These are phyloP conservation scores for Diddensiella santjacobensis DNA, from an alignment of 805 yeast species.

Conservation along the genomic window DNA sequence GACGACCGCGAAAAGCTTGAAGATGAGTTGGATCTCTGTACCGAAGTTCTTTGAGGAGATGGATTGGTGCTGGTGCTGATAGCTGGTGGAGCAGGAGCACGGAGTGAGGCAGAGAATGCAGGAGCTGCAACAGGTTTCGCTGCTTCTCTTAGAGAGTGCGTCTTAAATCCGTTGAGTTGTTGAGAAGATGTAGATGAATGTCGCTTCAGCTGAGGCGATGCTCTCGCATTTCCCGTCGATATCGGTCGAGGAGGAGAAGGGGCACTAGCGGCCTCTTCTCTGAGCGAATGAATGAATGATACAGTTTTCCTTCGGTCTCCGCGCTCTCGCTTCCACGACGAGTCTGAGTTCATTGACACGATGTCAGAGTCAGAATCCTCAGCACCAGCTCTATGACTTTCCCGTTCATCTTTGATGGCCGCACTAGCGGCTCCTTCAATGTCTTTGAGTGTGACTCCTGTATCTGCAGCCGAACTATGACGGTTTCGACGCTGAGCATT, in stretches of 20 bases:
- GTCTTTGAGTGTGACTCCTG: neutral
- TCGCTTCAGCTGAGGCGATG: neutral
- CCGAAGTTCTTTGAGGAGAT: neutral
- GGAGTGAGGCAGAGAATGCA: no score
- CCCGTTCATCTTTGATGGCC: neutral
- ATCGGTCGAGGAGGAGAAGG: neutral
- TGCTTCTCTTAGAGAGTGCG: slow-evolving; percentile 10
- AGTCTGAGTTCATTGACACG: slow-evolving; percentile 24
- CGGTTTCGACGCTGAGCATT: neutral
- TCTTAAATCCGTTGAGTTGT: slow-evolving; percentile 10
- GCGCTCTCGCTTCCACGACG: slow-evolving; percentile 25
- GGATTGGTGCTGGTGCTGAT: slow-evolving; percentile 1
- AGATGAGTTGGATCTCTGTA: slow-evolving; percentile 7
- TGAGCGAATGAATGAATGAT: neutral
- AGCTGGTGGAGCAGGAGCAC: no score
- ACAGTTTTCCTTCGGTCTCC: neutral
- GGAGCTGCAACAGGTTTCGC: no score
- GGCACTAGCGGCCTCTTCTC: slow-evolving; percentile 3
- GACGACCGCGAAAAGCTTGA: slow-evolving; percentile 12
- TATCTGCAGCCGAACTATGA: neutral
- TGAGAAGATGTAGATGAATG: neutral
- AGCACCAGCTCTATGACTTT: neutral
- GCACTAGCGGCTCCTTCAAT: slow-evolving; percentile 1
- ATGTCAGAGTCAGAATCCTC: slow-evolving; percentile 19
- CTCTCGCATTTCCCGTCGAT: neutral